Evolutionary conservation across 1,284 basidiomycete genomes (phyloP).

Genomic region (Cryptococcus sp.): DNA sequence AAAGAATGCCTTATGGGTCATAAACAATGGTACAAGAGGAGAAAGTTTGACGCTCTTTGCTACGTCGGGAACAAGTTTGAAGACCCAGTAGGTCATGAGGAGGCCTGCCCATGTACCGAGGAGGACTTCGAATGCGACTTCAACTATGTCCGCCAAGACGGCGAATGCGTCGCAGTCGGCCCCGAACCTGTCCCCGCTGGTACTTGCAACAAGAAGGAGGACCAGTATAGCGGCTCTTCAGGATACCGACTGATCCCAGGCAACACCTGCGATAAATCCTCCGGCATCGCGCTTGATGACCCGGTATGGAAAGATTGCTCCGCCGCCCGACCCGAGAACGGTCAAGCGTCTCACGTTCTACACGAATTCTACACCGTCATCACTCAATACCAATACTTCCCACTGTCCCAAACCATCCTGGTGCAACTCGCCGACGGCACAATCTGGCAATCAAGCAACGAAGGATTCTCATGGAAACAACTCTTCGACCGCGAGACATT

Average conservation of each 20-base stretch:
- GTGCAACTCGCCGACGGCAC: conserved; percentile 74
- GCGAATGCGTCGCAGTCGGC: conserved; percentile 75
- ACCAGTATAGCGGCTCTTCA: conserved; percentile 81
- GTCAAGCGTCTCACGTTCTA: conserved; percentile 68
- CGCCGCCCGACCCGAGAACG: conserved; percentile 70
- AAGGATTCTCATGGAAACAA: conserved; percentile 87
- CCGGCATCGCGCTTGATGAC: conserved; percentile 65
- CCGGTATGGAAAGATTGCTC: conserved; percentile 73
- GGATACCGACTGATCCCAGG: conserved; percentile 93
- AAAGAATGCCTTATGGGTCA: conserved; percentile 91
- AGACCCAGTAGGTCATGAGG: conserved; percentile 79
- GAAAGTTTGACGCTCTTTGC: conserved; percentile 82
- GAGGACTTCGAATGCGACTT: conserved; percentile 86
- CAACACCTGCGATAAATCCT: conserved; percentile 71
- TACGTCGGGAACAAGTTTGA: conserved; percentile 90
- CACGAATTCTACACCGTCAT: conserved; percentile 73
- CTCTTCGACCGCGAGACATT: conserved; percentile 65
- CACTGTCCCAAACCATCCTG: conserved; percentile 69
- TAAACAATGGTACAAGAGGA: conserved; percentile 92
- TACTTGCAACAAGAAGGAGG: conserved; percentile 65
- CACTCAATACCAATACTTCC: conserved; percentile 72
- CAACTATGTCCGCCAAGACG: conserved; percentile 61
- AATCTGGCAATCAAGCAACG: conserved; percentile 91
- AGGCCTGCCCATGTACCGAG: conserved; percentile 79
- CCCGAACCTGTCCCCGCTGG: conserved; percentile 82